A percentile compares a stretch with the other conserved stretches of the same genome.
Conservation (phyloP, 306 rosid genomes). For the Mimosa pudica region DNA sequence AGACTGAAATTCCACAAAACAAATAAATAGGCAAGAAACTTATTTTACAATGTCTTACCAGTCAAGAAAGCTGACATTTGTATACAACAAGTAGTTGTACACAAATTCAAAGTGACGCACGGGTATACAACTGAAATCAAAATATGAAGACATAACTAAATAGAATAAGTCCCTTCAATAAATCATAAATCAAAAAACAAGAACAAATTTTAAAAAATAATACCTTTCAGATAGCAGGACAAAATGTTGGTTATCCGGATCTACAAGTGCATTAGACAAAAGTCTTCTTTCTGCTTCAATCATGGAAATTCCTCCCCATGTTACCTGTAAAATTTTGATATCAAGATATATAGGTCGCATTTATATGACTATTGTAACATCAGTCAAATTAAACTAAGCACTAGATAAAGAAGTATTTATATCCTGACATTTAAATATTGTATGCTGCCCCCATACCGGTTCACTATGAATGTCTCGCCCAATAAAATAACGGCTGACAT, state of each 20-base stretch:
- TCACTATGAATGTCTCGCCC: slow-evolving; percentile 84
- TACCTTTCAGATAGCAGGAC: slow-evolving; percentile 95
- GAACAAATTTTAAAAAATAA: background rate
- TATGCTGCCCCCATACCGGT: slow-evolving; percentile 55
- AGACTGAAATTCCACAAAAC: slow-evolving; percentile 16
- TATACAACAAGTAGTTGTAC: slow-evolving; percentile 79
- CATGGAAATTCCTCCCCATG: slow-evolving; percentile 89
- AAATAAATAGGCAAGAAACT: slow-evolving; percentile 17
- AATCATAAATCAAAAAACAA: slow-evolving; percentile 18
- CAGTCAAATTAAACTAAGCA: slow-evolving; percentile 8
- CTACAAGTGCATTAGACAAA: slow-evolving; percentile 78
- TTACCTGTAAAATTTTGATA: slow-evolving; percentile 61
- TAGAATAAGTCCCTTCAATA: slow-evolving; percentile 24
- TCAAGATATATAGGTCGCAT: slow-evolving; percentile 29
- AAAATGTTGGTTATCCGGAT: slow-evolving; percentile 86
- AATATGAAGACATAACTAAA: slow-evolving; percentile 32
- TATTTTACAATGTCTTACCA: slow-evolving; percentile 53
- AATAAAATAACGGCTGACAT: slow-evolving; percentile 71
- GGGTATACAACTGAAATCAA: slow-evolving; percentile 75
- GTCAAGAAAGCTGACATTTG: slow-evolving; percentile 91
- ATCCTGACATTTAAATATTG: slow-evolving; percentile 24
- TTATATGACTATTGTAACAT: background rate
- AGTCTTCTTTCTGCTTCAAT: slow-evolving; percentile 97
- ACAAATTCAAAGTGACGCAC: slow-evolving; percentile 79
- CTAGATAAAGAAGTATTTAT: slow-evolving; percentile 5